phyloP scores from a whole-genome alignment of 2,329 filamentous ascomycete genomes.

The Fusarium sp. region DNA sequence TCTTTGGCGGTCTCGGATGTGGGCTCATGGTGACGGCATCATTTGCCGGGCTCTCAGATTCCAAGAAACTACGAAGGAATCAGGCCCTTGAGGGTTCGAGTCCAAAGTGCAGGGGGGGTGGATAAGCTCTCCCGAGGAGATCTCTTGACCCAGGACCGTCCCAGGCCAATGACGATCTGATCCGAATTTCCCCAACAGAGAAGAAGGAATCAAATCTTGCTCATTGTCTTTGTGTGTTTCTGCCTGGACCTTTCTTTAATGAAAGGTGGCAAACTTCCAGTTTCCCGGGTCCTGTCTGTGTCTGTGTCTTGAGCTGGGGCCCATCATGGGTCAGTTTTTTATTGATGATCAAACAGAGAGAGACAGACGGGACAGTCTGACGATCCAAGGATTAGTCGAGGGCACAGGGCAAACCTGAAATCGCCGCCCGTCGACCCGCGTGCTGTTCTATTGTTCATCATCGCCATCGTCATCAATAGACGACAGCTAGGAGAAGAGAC shows the following conservation, averaged over 20 bases:
- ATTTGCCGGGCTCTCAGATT: slow-evolving; percentile 5
- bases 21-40: slow-evolving; percentile 19
- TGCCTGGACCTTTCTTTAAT: neutral
- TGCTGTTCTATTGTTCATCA: neutral
- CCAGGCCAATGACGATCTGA: neutral
- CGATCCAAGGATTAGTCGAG: neutral
- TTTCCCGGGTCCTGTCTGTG: slow-evolving; percentile 5
- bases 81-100: neutral
- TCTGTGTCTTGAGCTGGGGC: neutral
- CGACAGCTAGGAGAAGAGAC: neutral
- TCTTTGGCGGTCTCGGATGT: neutral
- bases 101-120: neutral
- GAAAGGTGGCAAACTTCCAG: slow-evolving; percentile 14
- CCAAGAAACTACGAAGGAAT: neutral
- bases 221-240: neutral
- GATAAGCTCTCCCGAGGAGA: neutral
- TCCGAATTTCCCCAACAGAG: neutral
- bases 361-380: neutral
- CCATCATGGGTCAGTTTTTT: neutral
- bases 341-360: neutral
- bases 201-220: neutral
- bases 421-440: neutral
- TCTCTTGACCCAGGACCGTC: neutral
- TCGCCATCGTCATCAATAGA: neutral
- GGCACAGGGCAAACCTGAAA: neutral